Conservation (phyloP, 2,329 filamentous ascomycete genomes). For the Tympanopsis confertula region DNA sequence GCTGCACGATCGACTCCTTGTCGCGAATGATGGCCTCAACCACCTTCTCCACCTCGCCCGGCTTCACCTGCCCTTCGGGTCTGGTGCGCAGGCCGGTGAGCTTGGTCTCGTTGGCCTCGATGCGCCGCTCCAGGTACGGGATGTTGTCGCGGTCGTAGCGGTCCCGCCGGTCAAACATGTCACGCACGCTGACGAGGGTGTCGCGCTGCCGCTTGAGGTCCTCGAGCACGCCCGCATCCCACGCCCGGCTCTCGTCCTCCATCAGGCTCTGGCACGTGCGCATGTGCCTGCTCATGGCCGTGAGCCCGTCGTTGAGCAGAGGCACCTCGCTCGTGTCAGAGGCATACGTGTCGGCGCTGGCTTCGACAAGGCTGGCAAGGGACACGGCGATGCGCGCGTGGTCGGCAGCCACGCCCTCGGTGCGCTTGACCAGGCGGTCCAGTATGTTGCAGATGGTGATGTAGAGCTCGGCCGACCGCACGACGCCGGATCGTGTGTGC, state of each 20-base stretch:
- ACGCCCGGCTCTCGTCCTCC: constrained; percentile 81
- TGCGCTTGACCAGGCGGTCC: constrained; percentile 81
- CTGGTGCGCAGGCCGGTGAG: constrained; percentile 64
- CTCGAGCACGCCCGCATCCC: constrained; percentile 84
- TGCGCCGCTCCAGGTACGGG: constrained; percentile 73
- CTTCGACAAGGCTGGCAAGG: constrained; percentile 66
- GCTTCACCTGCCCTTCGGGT: constrained; percentile 64
- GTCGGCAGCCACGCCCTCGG: constrained; percentile 87
- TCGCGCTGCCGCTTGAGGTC: constrained; percentile 89
- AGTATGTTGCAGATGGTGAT: constrained; percentile 84
- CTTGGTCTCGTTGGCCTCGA: constrained; percentile 75
- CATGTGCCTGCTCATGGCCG: constrained; percentile 76
- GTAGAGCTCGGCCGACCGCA: constrained; percentile 80
- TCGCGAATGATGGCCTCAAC: constrained; percentile 86
- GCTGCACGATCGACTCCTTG: constrained; percentile 88
- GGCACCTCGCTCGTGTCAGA: constrained; percentile 84
- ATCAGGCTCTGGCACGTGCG: constrained; percentile 66
- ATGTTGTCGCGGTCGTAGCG: constrained; percentile 85
- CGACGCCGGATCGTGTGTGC: constrained; percentile 69
- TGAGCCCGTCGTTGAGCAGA: constrained; percentile 77
- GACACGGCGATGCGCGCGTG: constrained; percentile 72
- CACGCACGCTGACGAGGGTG: constrained; percentile 74
- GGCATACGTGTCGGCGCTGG: constrained; percentile 73
- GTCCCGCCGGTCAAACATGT: constrained; percentile 85
- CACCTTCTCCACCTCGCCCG: constrained; percentile 83